Evolutionary conservation across 192 early-diverging fungal genomes (phyloP).

Genomic region (Coemansia asiatica): DNA sequence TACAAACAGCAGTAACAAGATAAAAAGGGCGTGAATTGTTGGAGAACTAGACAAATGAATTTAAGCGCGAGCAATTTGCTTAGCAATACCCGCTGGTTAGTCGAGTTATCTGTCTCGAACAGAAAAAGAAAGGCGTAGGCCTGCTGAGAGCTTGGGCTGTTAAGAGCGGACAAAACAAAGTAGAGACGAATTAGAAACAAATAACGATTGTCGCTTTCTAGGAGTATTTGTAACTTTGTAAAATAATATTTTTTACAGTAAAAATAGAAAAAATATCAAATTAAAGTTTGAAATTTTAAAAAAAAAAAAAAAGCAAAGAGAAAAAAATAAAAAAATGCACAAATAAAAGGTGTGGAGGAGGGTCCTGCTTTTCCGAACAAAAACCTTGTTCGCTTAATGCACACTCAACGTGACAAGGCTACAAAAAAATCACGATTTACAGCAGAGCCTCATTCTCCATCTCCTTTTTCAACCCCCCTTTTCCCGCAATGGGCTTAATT

Average conservation of each 20-base stretch:
- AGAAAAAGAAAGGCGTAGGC: not conserved
- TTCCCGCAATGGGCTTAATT: no score
- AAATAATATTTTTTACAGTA: not conserved
- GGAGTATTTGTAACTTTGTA: not conserved
- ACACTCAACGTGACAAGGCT: no score
- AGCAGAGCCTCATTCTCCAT: no score
- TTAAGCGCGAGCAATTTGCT: no score
- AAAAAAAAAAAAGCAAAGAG: not conserved
- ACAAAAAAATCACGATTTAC: no score
- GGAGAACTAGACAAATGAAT: no score
- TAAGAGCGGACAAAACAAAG: not conserved
- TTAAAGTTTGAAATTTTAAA: not conserved
- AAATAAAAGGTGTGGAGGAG: conserved; percentile 2
- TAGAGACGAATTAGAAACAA: not conserved
- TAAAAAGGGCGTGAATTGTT: not conserved
- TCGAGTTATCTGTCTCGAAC: no score
- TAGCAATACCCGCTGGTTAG: no score
- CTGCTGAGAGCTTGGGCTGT: not conserved
- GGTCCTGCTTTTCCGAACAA: not conserved
- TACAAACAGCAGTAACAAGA: not conserved
- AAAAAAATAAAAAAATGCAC: not conserved
- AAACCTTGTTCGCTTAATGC: not conserved
- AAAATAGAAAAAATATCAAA: not conserved
- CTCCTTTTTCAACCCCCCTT: no score
- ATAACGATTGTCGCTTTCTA: not conserved